Percentiles rank a stretch among this genome's conserved stretches.
phyloP scores from a whole-genome alignment of 352 stramenopile species.

The Pythium sukuiense region DNA sequence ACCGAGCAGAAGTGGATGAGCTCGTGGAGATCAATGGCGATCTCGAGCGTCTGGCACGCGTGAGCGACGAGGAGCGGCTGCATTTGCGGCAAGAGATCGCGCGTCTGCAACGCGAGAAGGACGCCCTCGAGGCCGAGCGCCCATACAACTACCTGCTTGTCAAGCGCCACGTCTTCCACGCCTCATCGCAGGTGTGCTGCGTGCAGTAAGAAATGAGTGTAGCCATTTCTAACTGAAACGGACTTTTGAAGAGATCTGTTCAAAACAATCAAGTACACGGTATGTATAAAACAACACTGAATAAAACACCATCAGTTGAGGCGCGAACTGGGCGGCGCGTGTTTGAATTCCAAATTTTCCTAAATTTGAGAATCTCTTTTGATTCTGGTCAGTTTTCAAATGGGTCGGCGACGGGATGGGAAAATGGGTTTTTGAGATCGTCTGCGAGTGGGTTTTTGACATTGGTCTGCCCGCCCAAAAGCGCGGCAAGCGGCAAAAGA shows the following conservation, averaged over 20 bases:
- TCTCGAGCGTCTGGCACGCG: slow-evolving; percentile 67
- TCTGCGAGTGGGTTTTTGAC: slow-evolving; percentile 20
- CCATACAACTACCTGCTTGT: slow-evolving; percentile 71
- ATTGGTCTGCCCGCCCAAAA: slow-evolving; percentile 5
- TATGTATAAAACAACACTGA: background rate
- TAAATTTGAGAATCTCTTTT: slow-evolving; percentile 11
- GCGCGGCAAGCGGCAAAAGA: slow-evolving; percentile 19
- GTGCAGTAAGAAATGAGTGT: slow-evolving; percentile 53
- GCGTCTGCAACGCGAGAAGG: slow-evolving; percentile 61
- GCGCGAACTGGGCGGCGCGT: slow-evolving; percentile 12
- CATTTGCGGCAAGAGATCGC: slow-evolving; percentile 65
- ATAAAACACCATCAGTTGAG: background rate
- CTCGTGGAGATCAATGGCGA: slow-evolving; percentile 77
- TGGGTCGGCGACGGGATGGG: background rate
- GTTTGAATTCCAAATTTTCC: slow-evolving; percentile 32
- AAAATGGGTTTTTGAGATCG: slow-evolving; percentile 21
- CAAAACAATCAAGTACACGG: background rate
- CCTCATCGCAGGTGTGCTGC: slow-evolving; percentile 58
- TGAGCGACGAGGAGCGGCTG: slow-evolving; percentile 73
- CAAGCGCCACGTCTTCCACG: slow-evolving; percentile 57
- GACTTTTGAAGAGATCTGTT: slow-evolving; percentile 11
- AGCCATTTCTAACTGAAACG: slow-evolving; percentile 15
- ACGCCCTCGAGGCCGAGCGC: slow-evolving; percentile 52
- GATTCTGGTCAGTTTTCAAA: background rate
- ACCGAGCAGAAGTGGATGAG: slow-evolving; percentile 59